Evolutionary conservation across 345 rosid genomes (phyloP), one percentile per base, ranked within the genome.

Genomic region (Gossypium arboreum): DNA sequence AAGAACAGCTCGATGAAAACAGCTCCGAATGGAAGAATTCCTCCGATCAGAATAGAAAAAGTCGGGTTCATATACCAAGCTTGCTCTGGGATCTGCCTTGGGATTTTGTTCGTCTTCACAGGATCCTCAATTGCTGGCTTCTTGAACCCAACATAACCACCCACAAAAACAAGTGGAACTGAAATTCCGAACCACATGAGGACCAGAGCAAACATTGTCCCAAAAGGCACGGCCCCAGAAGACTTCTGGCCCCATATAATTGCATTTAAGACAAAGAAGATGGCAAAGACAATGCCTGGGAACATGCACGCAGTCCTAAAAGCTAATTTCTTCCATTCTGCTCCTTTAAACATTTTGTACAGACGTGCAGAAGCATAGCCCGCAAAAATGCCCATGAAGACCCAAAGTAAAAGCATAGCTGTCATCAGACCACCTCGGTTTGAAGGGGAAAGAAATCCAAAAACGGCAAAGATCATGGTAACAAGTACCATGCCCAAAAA

Each of bases 241-340:
- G 97, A 91, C 60, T 89, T 89, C 77, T 91, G 92, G 68, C 97
- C 97, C 93, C 97, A 91, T 67, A 91, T 89, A 72, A 91, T 91
- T 68, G 86, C 83, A 74, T 91, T 91, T 65, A 91, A 64, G 78
- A 91, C 84, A 44, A 91, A 89, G 88, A 91, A 91, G 69, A 91
- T 83, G 56, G 89, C 71, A 48, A 90, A 86, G 75, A 91, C 87
- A 0, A 76, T 88, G 25, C 86, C 97, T 52, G 97, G 97, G 86
- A 91, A 91, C 85, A 81, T 81, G 62, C 62, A 58, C 24, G 62
- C 62, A 22, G 62, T 58, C 62, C 62, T 58, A 29, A 58, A 22
- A 58, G 62, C 34, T 12, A 58, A 3, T 58, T 58, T 58, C 34
- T 58, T 58, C 62, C 62, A 58, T 15, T 58, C 62, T 58, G 62